Evolutionary conservation across 768 basidiomycete species (phyloP).

Genomic region (Hericium erinaceus): DNA sequence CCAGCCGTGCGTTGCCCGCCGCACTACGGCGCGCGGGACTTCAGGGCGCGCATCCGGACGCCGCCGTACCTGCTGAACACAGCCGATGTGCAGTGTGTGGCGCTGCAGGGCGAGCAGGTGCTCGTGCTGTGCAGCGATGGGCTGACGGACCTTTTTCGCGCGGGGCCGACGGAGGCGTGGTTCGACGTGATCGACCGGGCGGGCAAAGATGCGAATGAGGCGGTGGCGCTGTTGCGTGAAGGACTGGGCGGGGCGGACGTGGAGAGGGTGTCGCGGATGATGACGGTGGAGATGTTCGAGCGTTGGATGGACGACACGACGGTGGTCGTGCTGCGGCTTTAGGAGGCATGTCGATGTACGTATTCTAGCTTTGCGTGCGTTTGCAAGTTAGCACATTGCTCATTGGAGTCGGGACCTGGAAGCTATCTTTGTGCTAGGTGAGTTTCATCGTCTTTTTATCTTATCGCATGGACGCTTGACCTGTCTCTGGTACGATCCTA

Average conservation of each 20-base stretch:
- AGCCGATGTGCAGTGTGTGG: conserved; percentile 34
- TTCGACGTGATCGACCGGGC: conserved; percentile 15
- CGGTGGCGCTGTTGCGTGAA: conserved; percentile 33
- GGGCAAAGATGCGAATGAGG: conserved; percentile 19
- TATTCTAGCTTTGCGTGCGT: too few relatives aligned
- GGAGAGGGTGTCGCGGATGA: conserved; percentile 32
- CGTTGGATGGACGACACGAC: conserved; percentile 57
- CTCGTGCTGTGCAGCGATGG: conserved; percentile 48
- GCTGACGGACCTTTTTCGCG: conserved; percentile 35
- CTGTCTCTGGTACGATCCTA: too few relatives aligned
- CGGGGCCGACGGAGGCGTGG: conserved; percentile 15
- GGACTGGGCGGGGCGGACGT: conserved; percentile 34
- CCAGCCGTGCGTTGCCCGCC: conserved; percentile 28
- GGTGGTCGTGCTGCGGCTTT: conserved; percentile 27
- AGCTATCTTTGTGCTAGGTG: too few relatives aligned
- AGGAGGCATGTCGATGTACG: too few relatives aligned
- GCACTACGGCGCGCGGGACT: conserved; percentile 29
- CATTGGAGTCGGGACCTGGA: too few relatives aligned
- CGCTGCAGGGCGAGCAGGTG: conserved; percentile 21
- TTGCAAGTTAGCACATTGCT: too few relatives aligned
- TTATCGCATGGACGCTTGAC: too few relatives aligned
- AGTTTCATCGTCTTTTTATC: too few relatives aligned
- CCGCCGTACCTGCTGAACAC: conserved; percentile 44
- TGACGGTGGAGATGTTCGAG: conserved; percentile 38
- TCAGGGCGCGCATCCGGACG: conserved; percentile 36